Conservation (phyloP, 371 early-diverging fungal genomes). For the Apophysomyces variabilis region DNA sequence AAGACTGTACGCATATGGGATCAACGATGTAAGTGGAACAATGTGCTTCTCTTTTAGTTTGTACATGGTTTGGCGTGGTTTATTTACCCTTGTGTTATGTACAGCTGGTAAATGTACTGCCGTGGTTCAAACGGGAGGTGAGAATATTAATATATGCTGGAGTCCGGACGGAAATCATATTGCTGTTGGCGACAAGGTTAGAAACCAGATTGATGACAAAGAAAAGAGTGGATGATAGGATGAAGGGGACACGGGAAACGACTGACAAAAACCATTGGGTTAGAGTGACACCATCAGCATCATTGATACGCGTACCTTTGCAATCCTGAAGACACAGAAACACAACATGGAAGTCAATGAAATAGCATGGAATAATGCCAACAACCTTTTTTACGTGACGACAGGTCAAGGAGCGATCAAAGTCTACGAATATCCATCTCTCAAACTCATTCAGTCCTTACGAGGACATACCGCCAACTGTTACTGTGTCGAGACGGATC, state of each 20-base stretch:
- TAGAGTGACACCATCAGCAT: conserved; percentile 77
- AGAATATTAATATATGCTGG: conserved; percentile 90
- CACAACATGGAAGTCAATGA: conserved; percentile 74
- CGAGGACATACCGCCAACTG: conserved; percentile 84
- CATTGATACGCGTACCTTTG: conserved; percentile 73
- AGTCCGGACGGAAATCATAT: conserved; percentile 79
- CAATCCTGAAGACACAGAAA: conserved; percentile 56
- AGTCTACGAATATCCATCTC: conserved; percentile 66
- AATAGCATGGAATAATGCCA: conserved; percentile 81
- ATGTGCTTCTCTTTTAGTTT: background rate
- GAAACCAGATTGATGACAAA: background rate
- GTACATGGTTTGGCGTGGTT: background rate
- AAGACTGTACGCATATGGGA: conserved; percentile 90
- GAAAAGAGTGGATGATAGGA: background rate
- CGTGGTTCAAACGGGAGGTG: conserved; percentile 73
- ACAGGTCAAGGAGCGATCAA: conserved; percentile 80
- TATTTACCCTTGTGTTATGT: background rate
- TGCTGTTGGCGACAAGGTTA: conserved; percentile 84
- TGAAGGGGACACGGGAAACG: too few relatives aligned
- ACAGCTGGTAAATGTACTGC: conserved; percentile 67
- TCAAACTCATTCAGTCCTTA: conserved; percentile 61
- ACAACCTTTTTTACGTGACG: conserved; percentile 77
- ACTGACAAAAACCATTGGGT: too few relatives aligned
- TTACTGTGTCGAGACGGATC: conserved; percentile 85
- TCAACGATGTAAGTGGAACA: conserved; percentile 63